Base-by-base conservation (phyloP, 371 early-diverging fungal species). In the Saksenaea oblongispora region DNA sequence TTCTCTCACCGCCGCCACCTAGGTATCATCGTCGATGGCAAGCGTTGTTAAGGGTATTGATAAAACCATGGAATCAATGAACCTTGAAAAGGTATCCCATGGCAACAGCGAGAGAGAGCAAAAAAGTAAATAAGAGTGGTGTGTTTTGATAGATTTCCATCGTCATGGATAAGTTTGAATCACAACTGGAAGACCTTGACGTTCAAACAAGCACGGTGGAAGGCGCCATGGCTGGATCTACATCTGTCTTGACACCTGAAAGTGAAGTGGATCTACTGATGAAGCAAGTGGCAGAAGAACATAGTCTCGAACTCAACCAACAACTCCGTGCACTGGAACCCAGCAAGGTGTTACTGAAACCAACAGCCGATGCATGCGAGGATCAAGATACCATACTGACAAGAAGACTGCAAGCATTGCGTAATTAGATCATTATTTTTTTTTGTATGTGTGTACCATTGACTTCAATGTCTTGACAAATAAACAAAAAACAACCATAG, bases 101-200 rank as follows among this genome's bases (percentile, higher is more conserved):
- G 22, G 18, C 14, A 47, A 17, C 8, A 18, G 18, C 5, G 18
- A 47, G 0, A 47, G 22, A 47, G 24, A 36, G 13, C 22, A 3
- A 1, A 13, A 55, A 11, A 55, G 17, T 7, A 36, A 9, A 39
- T 1, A 11, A 15, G 18, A 2, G 15, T 26, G 3, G 13, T 22
- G 2, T 41, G 42, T 58, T 17, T 56, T 44, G 3, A 14, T 63
- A 91, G 90, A 95, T 97, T 35, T 91, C 95, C 0, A 72, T 87
- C 84, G 89, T 96, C 24, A 97, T 96, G 97, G 98, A 96, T 73
- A 91, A 89, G 67, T 96, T 97, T 69, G 97, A 97, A 73, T 71
- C 76, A 22, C 96, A 95, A 76, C 94, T 95, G 73, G 98, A 96
- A 67, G 93, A 96, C 71, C 72, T 97, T 39, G 96, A 97, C 75